Evolutionary conservation across 805 yeast species (phyloP), one percentile per base, ranked within the genome.

Genomic region (Debaryomyces prosopidis): DNA sequence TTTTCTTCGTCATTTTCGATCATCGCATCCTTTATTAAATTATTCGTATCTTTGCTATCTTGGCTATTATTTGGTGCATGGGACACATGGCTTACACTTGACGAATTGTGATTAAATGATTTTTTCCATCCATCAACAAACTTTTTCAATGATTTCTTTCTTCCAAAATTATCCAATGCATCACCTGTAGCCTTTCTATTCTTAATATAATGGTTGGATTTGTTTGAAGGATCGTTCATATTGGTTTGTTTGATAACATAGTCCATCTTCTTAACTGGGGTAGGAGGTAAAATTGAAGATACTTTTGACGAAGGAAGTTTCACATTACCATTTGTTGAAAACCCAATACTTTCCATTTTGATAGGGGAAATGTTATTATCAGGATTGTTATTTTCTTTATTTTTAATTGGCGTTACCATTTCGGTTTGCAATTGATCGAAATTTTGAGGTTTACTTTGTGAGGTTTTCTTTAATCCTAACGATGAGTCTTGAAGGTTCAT

Each of bases 201-300:
- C 23, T 38, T 38, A 11, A 14, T n/a, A 34, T 34, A 34, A 34
- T 34, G 17, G 16, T 16, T 12, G 7, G 19, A 10, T 34, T 18
- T 34, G n/a, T 16, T 7, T 9, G 11, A 15, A 6, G 37, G 23
- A 5, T 12, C 15, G 8, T 14, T 3, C 14, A 26, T 1, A 17
- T 27, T 45, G 14, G 51, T 43, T 11, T 47, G 51, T 43, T 48
- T 52, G 34, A 63, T 46, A 11, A 51, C 55, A 48, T 58, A 58
- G 30, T 79, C 84, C 75, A 82, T 76, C 50, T 79, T 82, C 57
- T 78, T 84, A 7, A 80, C 81, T 0, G 89, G 91, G 0, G 90
- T 84, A 3, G 84, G 80, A 2, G 91, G 89, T 5, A 81, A 63
- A 11, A 86, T 72, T 28, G 57, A 50, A 53, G 62, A 38, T 52